Evolutionary conservation across 257 asterid genomes (phyloP).

Genomic region (Thymus mandschuricus): DNA sequence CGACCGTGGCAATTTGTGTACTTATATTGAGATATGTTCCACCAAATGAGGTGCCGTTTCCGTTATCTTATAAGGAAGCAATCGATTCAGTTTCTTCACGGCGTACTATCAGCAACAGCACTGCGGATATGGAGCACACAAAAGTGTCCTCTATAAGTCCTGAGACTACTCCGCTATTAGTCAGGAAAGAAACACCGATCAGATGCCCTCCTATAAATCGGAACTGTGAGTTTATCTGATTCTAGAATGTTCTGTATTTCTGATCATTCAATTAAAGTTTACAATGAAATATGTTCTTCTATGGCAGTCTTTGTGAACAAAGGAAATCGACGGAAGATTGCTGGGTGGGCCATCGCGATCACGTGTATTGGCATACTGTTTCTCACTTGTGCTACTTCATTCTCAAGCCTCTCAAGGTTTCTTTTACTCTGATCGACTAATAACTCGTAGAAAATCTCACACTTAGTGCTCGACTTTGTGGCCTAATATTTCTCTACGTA

Average conservation of each 20-base stretch:
- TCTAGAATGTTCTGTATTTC: neutral
- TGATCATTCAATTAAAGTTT: too few species aligned
- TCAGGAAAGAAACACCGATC: slow-evolving; percentile 42
- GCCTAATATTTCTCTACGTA: slow-evolving; percentile 21
- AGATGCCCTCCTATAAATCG: slow-evolving; percentile 52
- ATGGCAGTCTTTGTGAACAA: slow-evolving; percentile 48
- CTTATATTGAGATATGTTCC: slow-evolving; percentile 94
- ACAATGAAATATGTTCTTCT: neutral
- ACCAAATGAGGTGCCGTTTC: slow-evolving; percentile 86
- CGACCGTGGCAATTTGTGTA: slow-evolving; percentile 86
- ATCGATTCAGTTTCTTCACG: slow-evolving; percentile 74
- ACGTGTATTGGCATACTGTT: slow-evolving; percentile 71
- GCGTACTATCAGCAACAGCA: slow-evolving; percentile 38
- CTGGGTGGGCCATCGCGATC: slow-evolving; percentile 84
- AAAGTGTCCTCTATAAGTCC: slow-evolving; percentile 34
- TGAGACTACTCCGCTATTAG: slow-evolving; percentile 55
- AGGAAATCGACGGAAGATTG: slow-evolving; percentile 67
- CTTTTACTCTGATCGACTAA: neutral
- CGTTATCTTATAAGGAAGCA: slow-evolving; percentile 77
- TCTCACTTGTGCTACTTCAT: slow-evolving; percentile 78
- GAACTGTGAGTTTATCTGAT: slow-evolving; percentile 51
- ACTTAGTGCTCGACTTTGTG: neutral
- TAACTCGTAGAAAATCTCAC: neutral
- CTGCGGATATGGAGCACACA: slow-evolving; percentile 43
- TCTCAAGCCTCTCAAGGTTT: slow-evolving; percentile 47